phyloP scores from a whole-genome alignment of 202 grass and related monocot species.

The Hordeum pubiflorum region DNA sequence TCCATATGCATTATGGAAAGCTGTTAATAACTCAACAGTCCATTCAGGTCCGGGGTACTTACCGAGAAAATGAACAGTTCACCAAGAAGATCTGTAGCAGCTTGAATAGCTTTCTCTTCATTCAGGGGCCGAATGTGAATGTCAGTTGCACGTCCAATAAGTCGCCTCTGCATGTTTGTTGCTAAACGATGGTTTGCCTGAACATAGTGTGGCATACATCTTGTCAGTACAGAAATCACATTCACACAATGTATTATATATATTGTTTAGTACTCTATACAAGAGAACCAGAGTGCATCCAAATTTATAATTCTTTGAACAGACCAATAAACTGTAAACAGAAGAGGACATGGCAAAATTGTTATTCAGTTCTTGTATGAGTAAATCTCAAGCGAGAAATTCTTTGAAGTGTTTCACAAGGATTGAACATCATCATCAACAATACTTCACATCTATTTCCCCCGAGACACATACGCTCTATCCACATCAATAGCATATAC shows the following conservation, averaged over 20 bases:
- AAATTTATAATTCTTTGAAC: not conserved
- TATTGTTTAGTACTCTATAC: not conserved
- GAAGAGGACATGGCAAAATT: not conserved
- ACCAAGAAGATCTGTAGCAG: conserved; percentile 80
- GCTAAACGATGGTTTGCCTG: conserved; percentile 87
- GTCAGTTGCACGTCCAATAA: conserved; percentile 68
- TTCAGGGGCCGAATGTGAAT: conserved; percentile 74
- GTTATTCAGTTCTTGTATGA: not conserved
- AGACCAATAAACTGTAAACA: not conserved
- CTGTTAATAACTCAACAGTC: not conserved
- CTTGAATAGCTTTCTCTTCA: conserved; percentile 93
- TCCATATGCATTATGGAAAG: not conserved
- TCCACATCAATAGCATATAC: not conserved
- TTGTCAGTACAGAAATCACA: conserved; percentile 3
- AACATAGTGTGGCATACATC: conserved; percentile 23
- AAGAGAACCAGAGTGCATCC: not conserved
- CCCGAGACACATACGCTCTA: not conserved
- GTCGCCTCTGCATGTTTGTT: conserved; percentile 79
- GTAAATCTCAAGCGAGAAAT: not conserved
- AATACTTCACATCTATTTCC: conserved; percentile 1
- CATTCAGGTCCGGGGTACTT: conserved; percentile 7
- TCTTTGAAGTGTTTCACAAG: not conserved
- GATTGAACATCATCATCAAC: not conserved
- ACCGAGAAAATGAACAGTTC: conserved; percentile 83
- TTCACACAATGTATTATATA: not conserved